Conservation (phyloP, 257 asterid species). For the Petunia secreta region DNA sequence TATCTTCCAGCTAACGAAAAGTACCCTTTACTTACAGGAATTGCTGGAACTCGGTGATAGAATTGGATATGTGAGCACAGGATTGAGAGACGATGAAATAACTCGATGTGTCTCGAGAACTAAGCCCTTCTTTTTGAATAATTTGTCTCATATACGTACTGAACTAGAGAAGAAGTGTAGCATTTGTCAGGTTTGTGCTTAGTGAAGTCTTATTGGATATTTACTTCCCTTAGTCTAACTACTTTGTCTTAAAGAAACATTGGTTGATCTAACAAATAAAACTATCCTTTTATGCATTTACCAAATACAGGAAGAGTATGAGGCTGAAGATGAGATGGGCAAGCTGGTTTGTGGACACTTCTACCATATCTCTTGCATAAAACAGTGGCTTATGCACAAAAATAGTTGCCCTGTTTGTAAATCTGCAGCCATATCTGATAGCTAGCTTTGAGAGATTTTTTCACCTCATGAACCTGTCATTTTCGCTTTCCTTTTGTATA, state of each 20-base stretch:
- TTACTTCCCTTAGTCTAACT: neutral
- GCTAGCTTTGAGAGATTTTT: neutral
- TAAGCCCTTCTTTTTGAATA: conserved; percentile 37
- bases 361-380: conserved; percentile 72
- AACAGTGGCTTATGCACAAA: conserved; percentile 80
- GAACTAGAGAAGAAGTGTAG: conserved; percentile 71
- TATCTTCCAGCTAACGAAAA: neutral
- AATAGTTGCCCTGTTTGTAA: conserved; percentile 80
- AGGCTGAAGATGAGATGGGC: conserved; percentile 69
- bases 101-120: conserved; percentile 57
- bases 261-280: neutral
- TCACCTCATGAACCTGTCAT: neutral
- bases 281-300: neutral
- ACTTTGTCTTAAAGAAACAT: neutral
- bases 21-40: conserved; percentile 50
- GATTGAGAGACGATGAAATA: conserved; percentile 75
- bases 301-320: conserved; percentile 70
- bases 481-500: conserved; percentile 38
- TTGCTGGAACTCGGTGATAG: conserved; percentile 85
- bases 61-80: conserved; percentile 83
- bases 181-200: conserved; percentile 74
- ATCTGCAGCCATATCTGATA: conserved; percentile 47
- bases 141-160: conserved; percentile 37
- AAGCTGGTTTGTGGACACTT: conserved; percentile 73
- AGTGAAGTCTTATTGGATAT: neutral